Percentiles rank a stretch among this genome's conserved stretches.
phyloP scores from a whole-genome alignment of 2,329 filamentous ascomycete species.

The Aspergillus sp. region DNA sequence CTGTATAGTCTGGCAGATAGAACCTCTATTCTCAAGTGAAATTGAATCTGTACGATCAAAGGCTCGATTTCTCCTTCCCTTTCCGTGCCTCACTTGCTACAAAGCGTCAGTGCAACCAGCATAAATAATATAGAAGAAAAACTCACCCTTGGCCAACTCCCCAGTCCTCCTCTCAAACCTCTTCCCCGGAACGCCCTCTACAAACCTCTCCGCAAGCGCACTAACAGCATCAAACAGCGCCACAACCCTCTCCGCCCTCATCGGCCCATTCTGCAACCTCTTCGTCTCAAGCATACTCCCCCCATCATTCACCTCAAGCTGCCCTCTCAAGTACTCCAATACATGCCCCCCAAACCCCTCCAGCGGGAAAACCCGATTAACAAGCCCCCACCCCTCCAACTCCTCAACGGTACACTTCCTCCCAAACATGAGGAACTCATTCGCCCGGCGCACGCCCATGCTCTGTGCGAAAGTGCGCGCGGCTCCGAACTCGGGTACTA shows the following conservation, averaged over 20 bases:
- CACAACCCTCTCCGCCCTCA: constrained; percentile 46
- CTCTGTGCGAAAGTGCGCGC: constrained; percentile 48
- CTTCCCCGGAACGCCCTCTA: constrained; percentile 47
- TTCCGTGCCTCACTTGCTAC: neutral
- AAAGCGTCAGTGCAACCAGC: neutral
- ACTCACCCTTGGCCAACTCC: neutral
- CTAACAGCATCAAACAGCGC: constrained; percentile 50
- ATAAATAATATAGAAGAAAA: neutral
- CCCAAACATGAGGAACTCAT: constrained; percentile 55
- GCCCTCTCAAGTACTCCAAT: constrained; percentile 42
- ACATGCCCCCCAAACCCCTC: constrained; percentile 46
- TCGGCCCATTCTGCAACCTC: constrained; percentile 49
- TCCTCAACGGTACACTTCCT: constrained; percentile 47
- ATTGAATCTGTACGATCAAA: too few relatives aligned
- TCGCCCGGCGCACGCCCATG: constrained; percentile 52
- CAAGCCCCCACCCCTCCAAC: constrained; percentile 45
- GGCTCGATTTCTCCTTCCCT: too few relatives aligned
- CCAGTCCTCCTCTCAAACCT: constrained; percentile 44
- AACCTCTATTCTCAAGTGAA: too few relatives aligned
- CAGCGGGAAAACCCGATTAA: constrained; percentile 47
- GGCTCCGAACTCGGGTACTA: constrained; percentile 52
- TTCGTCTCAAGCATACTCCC: constrained; percentile 56
- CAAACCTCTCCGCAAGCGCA: constrained; percentile 51
- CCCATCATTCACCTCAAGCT: constrained; percentile 49
- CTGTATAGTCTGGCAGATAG: too few relatives aligned